phyloP scores from a whole-genome alignment of 306 rosid genomes.

The Castanea mollissima region DNA sequence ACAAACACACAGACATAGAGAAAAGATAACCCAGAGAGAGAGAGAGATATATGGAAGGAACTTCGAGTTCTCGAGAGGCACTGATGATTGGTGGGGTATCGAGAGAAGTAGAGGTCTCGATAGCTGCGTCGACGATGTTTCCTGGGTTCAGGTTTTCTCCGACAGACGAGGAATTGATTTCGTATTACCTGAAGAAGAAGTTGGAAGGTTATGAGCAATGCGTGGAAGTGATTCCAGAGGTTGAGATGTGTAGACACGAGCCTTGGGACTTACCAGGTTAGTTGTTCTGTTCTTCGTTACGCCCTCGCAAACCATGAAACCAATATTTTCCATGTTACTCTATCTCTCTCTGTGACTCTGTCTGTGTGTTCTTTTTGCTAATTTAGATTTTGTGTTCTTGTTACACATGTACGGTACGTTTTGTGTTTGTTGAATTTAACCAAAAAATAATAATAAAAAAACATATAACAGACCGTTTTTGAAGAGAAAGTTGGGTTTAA shows the following conservation, averaged over 20 bases:
- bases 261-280: slow-evolving; percentile 95
- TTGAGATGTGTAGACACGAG: slow-evolving; percentile 79
- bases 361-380: neutral
- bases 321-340: neutral
- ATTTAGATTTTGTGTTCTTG: neutral
- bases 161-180: slow-evolving; percentile 84
- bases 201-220: slow-evolving; percentile 50
- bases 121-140: slow-evolving; percentile 72
- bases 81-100: slow-evolving; percentile 33
- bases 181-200: slow-evolving; percentile 75
- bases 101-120: slow-evolving; percentile 55
- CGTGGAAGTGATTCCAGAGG: slow-evolving; percentile 75
- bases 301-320: no score
- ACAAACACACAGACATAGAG: no score
- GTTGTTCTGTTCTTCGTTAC: neutral
- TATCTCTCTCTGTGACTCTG: neutral
- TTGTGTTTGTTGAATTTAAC: no score
- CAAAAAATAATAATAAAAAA: no score
- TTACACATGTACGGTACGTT: no score
- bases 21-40: no score
- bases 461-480: no score
- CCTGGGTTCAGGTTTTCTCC: slow-evolving; percentile 97
- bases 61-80: neutral
- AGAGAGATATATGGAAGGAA: neutral
- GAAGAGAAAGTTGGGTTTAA: no score